Evolutionary conservation across 495 filamentous ascomycete species (phyloP), one percentile per base, ranked within the genome.

Genomic region (Friedmanniomyces simplex): DNA sequence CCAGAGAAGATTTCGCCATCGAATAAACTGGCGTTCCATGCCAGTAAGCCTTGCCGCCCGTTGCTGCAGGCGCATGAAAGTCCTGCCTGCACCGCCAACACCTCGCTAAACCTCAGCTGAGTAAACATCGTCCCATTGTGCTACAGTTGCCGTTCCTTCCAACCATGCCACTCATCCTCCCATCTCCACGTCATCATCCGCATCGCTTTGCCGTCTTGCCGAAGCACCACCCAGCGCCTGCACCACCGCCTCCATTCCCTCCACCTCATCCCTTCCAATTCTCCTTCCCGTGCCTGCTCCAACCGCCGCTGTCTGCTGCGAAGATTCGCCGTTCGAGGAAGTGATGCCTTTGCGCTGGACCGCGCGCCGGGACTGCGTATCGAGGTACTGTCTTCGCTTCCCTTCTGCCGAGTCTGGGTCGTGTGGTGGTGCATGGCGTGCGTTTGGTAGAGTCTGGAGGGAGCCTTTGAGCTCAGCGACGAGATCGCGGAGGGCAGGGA

Each of bases 401-500:
- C 69, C 68, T 34, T 56, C 55, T 1, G 56, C 60, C 12, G 34
- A 39, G 36, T 65, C 62, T 14, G 54, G 60, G 18, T 55, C 59
- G 39, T 61, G 50, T 21, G 53, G 28, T 21, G 21, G 36, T 25
- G 28, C 45, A 14, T 43, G 42, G n/a, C 50, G 22, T 12, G 43
- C 52, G n/a, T 53, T 57, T n/a, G 58, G 39, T 18, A 53, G 37
- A 6, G 41, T 55, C 11, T 65, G 67, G 18, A 72, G 55, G 0
- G 66, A 55, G 14, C 62, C 52, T 20, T 82, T 74, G 52, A 98
- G 69, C 22, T 79, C 73, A 1, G 75, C 72, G 0, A 89, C 75
- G 3, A 89, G 73, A 2, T 79, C 72, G 52, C 88, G 80, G 26
- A 98, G 76, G 0, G 85, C 80, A 12, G 87, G 86, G 12, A 96